Evolutionary conservation across 2,329 filamentous ascomycete genomes (phyloP).

Genomic region (Hymenoscyphus albidus): DNA sequence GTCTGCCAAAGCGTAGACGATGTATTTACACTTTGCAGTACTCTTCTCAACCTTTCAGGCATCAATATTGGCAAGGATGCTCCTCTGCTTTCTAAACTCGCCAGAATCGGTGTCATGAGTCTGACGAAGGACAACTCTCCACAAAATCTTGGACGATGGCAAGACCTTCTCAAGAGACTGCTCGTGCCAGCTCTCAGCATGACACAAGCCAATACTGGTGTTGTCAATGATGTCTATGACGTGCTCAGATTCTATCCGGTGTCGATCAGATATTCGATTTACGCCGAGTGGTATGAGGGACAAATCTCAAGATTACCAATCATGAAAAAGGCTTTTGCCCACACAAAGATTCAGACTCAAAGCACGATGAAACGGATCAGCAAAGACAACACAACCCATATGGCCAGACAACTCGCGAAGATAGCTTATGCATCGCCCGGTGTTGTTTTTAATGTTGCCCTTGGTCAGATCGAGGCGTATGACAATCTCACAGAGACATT

Average conservation of each 20-base stretch:
- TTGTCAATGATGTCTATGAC: constrained; percentile 82
- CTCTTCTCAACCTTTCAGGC: constrained; percentile 79
- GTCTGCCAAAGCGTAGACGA: constrained; percentile 89
- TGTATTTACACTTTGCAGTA: constrained; percentile 79
- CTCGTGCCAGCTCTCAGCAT: constrained; percentile 87
- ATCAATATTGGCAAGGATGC: constrained; percentile 86
- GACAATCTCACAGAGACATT: constrained; percentile 93
- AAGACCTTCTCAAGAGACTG: constrained; percentile 75
- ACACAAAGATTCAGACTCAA: constrained; percentile 73
- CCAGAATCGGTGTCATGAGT: constrained; percentile 79
- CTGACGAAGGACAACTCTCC: constrained; percentile 66
- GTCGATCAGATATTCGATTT: constrained; percentile 77
- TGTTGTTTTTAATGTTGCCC: constrained; percentile 82
- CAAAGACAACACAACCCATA: constrained; percentile 77
- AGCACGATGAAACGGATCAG: constrained; percentile 86
- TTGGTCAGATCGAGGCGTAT: constrained; percentile 90
- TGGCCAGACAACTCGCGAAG: constrained; percentile 86
- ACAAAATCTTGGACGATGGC: constrained; percentile 73
- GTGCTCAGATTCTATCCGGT: constrained; percentile 76
- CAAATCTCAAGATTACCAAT: constrained; percentile 71
- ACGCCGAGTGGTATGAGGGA: constrained; percentile 88
- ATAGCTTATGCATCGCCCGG: constrained; percentile 89
- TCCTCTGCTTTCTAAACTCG: constrained; percentile 71
- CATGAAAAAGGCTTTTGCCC: constrained; percentile 73
- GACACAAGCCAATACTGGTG: constrained; percentile 76